Evolutionary conservation across 1,284 basidiomycete genomes (phyloP).

Genomic region (Wallemia hederae): DNA sequence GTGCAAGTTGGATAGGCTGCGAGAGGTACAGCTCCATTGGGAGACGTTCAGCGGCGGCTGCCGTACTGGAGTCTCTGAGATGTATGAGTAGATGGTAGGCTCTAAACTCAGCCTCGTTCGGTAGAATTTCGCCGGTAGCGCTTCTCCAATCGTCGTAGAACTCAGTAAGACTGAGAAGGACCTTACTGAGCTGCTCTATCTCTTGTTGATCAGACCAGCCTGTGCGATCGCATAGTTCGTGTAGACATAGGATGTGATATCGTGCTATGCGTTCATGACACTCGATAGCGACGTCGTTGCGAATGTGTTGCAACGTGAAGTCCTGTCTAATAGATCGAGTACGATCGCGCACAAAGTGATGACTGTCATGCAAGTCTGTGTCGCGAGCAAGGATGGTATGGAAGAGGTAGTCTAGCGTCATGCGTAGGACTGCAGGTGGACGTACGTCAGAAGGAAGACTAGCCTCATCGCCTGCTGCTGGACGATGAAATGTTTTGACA

Average conservation of each 20-base stretch:
- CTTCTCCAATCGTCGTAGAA: slow-evolving; percentile 61
- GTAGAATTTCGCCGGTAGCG: slow-evolving; percentile 28
- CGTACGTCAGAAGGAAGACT: slow-evolving; percentile 71
- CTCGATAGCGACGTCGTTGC: slow-evolving; percentile 39
- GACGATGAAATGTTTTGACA: slow-evolving; percentile 83
- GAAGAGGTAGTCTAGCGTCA: slow-evolving; percentile 75
- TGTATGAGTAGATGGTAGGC: slow-evolving; percentile 80
- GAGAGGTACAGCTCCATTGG: slow-evolving; percentile 37
- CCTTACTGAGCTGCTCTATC: slow-evolving; percentile 67
- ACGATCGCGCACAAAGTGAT: slow-evolving; percentile 69
- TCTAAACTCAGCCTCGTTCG: slow-evolving; percentile 78
- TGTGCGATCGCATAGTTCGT: slow-evolving; percentile 26
- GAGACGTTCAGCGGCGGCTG: slow-evolving; percentile 37
- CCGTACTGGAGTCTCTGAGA: slow-evolving; percentile 51
- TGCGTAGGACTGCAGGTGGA: slow-evolving; percentile 34
- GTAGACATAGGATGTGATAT: slow-evolving; percentile 67
- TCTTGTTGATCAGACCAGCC: slow-evolving; percentile 44
- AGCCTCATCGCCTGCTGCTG: slow-evolving; percentile 53
- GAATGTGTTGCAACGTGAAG: slow-evolving; percentile 72
- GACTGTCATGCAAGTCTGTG: slow-evolving; percentile 28
- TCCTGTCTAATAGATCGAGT: slow-evolving; percentile 73
- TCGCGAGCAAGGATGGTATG: slow-evolving; percentile 39
- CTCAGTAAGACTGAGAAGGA: slow-evolving; percentile 65
- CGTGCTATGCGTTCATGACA: slow-evolving; percentile 79
- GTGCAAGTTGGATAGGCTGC: slow-evolving; percentile 49